A percentile compares a stretch with the other conserved stretches of the same genome.
phyloP scores from a whole-genome alignment of 1,284 basidiomycete genomes.

The Blastosporella zonata region DNA sequence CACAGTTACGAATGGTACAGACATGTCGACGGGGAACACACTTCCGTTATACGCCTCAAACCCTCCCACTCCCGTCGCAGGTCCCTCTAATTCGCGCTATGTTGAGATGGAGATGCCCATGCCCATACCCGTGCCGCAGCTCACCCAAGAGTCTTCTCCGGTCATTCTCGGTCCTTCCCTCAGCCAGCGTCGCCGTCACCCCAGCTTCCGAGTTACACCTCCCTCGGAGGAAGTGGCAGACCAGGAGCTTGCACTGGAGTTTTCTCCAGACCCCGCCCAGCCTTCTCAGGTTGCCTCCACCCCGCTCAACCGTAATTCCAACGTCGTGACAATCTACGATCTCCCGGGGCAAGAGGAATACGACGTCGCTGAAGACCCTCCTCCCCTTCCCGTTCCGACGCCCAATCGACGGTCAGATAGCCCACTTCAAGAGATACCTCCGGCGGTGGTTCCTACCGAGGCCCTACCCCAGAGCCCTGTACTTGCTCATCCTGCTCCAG shows the following conservation, averaged over 20 bases:
- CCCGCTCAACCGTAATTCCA: conserved; percentile 8
- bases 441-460: conserved; percentile 10
- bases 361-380: conserved; percentile 9
- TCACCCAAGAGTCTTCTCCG: conserved; percentile 15
- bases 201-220: conserved; percentile 33
- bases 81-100: conserved; percentile 29
- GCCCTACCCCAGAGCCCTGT: conserved; percentile 17
- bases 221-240: conserved; percentile 26
- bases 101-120: conserved; percentile 28
- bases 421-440: conserved; percentile 2
- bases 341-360: conserved; percentile 16
- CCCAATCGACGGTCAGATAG: conserved; percentile 14
- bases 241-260: conserved; percentile 18
- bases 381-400: conserved; percentile 13
- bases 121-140: conserved; percentile 17
- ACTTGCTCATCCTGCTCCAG: conserved; percentile 20
- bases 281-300: not conserved
- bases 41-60: conserved; percentile 37
- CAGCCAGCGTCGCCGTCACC: conserved; percentile 25
- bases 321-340: conserved; percentile 17
- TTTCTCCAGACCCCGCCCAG: conserved; percentile 6
- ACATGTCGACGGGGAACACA: conserved; percentile 33
- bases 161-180: conserved; percentile 17
- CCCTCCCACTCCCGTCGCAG: conserved; percentile 33
- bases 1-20: conserved; percentile 27